Percentiles rank a stretch among this genome's conserved stretches.
Evolutionary conservation across 768 basidiomycete genomes (phyloP).

Genomic region (Cyclocybe aegerita): DNA sequence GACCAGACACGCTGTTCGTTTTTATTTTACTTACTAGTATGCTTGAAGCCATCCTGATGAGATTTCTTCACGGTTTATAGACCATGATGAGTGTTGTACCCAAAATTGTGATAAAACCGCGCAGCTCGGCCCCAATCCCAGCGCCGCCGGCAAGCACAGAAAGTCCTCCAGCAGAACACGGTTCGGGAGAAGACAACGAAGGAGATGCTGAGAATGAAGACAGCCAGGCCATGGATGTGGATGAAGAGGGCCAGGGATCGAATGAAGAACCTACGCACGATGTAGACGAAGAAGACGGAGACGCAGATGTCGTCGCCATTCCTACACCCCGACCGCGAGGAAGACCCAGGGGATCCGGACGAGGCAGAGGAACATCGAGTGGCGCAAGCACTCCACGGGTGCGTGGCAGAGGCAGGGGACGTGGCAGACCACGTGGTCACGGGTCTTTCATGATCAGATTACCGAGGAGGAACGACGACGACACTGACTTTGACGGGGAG

Average conservation of each 20-base stretch:
- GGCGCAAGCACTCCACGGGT: constrained; percentile 19
- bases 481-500: constrained; percentile 15
- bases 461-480: constrained; percentile 36
- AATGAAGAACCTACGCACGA: constrained; percentile 35
- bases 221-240: constrained; percentile 34
- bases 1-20: too few relatives aligned
- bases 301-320: constrained; percentile 24
- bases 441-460: constrained; percentile 20
- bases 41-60: too few relatives aligned
- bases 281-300: constrained; percentile 33
- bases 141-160: constrained; percentile 19
- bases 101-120: constrained; percentile 53
- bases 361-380: constrained; percentile 15
- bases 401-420: constrained; percentile 32
- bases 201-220: constrained; percentile 30
- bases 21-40: too few relatives aligned
- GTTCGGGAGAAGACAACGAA: constrained; percentile 28
- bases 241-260: constrained; percentile 32
- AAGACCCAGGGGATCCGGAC: constrained; percentile 35
- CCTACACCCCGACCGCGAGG: constrained; percentile 38
- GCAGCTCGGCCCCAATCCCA: constrained; percentile 23
- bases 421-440: constrained; percentile 38
- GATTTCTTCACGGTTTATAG: background rate
- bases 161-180: constrained; percentile 21
- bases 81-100: constrained; percentile 24